Base-by-base conservation (phyloP, 495 filamentous ascomycete species). In the Penicillium cosmopolitanum region DNA sequence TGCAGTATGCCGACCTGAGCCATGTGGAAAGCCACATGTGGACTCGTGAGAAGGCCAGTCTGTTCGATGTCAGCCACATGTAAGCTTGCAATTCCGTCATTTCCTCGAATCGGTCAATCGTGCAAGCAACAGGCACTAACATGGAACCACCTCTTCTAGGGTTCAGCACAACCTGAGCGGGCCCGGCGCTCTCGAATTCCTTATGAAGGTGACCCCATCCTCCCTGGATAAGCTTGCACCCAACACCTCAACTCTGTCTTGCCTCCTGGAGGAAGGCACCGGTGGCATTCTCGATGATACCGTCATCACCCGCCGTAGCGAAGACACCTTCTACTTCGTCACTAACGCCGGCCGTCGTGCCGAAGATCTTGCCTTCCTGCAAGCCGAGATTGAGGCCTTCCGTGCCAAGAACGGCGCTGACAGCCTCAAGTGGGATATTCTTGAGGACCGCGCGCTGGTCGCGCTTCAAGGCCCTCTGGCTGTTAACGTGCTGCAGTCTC, bases 241-340 rank as follows among this genome's bases (percentile, higher is more conserved):
- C 12, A 82, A 89, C 76, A 75, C 82, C 51, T 91, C 88, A 52
- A 94, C 90, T 3, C 83, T 98, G 3, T 93, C 89, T 8, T 86
- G 85, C n/a, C 77, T 98, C 18, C 79, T 98, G 33, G 87, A 87
- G 65, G 85, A 87, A 4, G 79, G 78, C 0, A 94, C 89, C 0
- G 95, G 95, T 35, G 94, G 95, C 15, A 97, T 98, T 59, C 84
- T 96, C 28, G 95, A 98, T 67, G 95, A 98, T 73, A 89, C 88
- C 8, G 88, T 98, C 55, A 88, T 98, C 65, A 96, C 92, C 19
- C 78, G 87, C 56, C 80, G 93, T 10, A 79, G 78, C 13, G 81
- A 83, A 15, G 85, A 89, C 43, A 66, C 73, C 35, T 97, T 96
- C 76, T 97, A 97, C 75, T 82, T 97, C 38, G 95, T 98, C 51